phyloP scores from a whole-genome alignment of 345 rosid species.

The Kernera saxatilis region DNA sequence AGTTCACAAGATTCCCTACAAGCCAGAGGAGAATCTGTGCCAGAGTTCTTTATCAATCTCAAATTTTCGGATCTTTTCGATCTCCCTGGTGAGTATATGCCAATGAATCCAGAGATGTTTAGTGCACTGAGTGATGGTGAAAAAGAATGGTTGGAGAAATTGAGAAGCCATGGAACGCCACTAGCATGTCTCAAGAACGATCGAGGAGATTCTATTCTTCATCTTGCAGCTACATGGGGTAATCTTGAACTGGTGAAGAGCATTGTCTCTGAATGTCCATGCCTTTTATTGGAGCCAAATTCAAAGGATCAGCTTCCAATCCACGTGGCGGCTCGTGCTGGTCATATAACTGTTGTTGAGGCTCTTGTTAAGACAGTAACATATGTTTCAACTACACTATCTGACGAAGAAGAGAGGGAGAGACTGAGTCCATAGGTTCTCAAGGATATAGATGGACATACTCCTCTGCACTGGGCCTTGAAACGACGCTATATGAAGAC shows the following conservation, averaged over 20 bases:
- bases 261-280: background rate
- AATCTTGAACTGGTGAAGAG: background rate
- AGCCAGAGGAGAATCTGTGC: background rate
- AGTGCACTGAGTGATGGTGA: background rate
- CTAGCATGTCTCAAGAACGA: background rate
- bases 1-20: background rate
- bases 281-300: background rate
- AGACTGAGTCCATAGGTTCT: background rate
- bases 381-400: too few relatives aligned
- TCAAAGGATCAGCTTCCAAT: background rate
- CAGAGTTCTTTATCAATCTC: background rate
- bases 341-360: background rate
- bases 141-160: background rate
- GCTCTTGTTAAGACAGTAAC: background rate
- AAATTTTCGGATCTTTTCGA: background rate
- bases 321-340: constrained; percentile 16
- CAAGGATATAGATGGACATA: constrained; percentile 9
- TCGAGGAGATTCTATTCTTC: background rate
- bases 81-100: background rate
- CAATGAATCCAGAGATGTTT: background rate
- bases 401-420: too few relatives aligned
- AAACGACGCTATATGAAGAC: background rate
- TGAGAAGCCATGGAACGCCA: background rate
- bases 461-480: constrained; percentile 26
- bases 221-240: constrained; percentile 1